Evolutionary conservation across 805 yeast genomes (phyloP).

Genomic region (Candida loeiensis): DNA sequence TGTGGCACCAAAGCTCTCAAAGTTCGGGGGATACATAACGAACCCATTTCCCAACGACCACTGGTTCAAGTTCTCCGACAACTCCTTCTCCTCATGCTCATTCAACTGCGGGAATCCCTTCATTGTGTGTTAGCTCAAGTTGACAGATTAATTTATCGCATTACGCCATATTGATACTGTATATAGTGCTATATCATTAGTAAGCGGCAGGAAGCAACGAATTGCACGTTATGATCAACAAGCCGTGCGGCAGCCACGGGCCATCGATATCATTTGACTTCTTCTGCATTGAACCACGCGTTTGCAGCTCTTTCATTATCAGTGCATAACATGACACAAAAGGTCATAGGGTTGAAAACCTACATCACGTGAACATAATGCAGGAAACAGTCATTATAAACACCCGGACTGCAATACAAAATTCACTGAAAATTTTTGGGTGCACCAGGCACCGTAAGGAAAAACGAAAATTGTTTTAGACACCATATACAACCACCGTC

Average conservation of each 20-base stretch:
- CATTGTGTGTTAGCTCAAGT: background rate
- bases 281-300: no score
- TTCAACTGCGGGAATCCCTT: constrained; percentile 35
- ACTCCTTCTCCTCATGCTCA: constrained; percentile 22
- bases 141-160: background rate
- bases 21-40: constrained; percentile 70
- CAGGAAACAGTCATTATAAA: no score
- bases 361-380: constrained; percentile 10
- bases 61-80: constrained; percentile 54
- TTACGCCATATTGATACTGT: constrained; percentile 8
- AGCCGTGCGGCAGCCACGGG: no score
- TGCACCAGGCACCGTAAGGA: constrained; percentile 5
- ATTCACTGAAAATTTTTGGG: constrained; percentile 7
- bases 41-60: constrained; percentile 81
- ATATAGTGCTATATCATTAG: background rate
- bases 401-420: constrained; percentile 1
- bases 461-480: constrained; percentile 5
- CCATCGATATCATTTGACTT: background rate
- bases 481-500: constrained; percentile 7
- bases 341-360: constrained; percentile 7
- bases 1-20: constrained; percentile 39
- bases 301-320: no score
- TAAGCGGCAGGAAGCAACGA: no score
- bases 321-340: background rate
- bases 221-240: no score